Evolutionary conservation across 257 asterid genomes (phyloP), one percentile per base, ranked within the genome.

Genomic region (Gynochthodes officinalis): DNA sequence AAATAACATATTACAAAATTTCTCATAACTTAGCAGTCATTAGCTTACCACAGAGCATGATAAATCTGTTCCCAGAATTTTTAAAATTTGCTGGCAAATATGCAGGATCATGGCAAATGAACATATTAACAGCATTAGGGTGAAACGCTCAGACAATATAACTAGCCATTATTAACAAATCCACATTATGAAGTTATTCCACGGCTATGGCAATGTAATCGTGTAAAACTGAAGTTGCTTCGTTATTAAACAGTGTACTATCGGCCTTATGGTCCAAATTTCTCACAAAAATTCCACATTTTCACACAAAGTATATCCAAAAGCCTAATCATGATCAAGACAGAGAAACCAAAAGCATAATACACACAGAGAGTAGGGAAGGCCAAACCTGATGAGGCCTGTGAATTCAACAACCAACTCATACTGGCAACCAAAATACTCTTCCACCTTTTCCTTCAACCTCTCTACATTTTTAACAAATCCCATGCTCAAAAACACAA

Each of bases 361-460:
- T 15, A 27, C 14, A 25, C 32, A 57, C 35, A 25, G 37, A 49
- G 14, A 53, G 40, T 57, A 25, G 30, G 12, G 42, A 27, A 57
- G 74, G 58, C 16, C 50, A 79, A 64, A 88, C 97, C 97, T 92
- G 64, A 93, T 86, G 63, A 91, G 86, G 43, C 96, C 98, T 72
- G 97, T 94, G 80, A 91, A 94, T 83, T 94, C 98, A 71, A 94
- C 87, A 73, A 89, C 84, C 85, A 94, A 79, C 77, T 91, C 96
- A 75, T 82, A 89, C 79, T 86, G 89, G 58, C 96, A 91, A 23
- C 89, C 91, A 76, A 94, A 91, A 58, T 81, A 78, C 74, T 88
- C 96, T 82, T 94, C 98, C 80, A 83, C 91, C 68, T 79, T 87
- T 74, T 94, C 98, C 88, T 82, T 88, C 81, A 94, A 78, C 80